Evolutionary conservation across 306 rosid species (phyloP).

Genomic region (Geum urbanum): DNA sequence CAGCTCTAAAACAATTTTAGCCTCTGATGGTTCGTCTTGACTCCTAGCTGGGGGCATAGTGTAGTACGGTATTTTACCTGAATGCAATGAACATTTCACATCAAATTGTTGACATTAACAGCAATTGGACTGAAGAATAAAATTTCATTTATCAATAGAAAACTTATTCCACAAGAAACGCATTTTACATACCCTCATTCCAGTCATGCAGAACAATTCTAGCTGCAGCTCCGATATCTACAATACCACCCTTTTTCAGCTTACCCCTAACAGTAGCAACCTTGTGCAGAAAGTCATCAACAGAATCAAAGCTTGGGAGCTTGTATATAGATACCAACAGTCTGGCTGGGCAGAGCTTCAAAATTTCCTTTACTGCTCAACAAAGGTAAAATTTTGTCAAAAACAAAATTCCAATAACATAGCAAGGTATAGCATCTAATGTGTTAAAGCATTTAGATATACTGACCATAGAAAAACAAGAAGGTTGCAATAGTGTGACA

Average conservation of each 20-base stretch:
- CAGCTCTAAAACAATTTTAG: constrained; percentile 60
- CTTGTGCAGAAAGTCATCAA: constrained; percentile 78
- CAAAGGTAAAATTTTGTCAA: constrained; percentile 15
- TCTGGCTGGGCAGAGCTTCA: constrained; percentile 71
- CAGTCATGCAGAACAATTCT: constrained; percentile 91
- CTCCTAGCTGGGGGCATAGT: constrained; percentile 81
- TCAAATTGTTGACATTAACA: neutral
- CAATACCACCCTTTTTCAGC: constrained; percentile 85
- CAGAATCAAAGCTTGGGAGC: constrained; percentile 72
- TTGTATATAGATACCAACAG: constrained; percentile 69
- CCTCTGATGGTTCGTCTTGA: constrained; percentile 66
- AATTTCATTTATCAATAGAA: neutral
- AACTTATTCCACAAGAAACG: neutral
- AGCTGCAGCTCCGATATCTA: constrained; percentile 76
- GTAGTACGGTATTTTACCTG: constrained; percentile 94
- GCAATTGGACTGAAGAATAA: no score
- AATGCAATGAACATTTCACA: constrained; percentile 12
- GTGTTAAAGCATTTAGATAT: neutral
- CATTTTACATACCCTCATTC: constrained; percentile 65
- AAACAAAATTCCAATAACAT: neutral
- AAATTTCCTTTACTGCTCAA: constrained; percentile 83
- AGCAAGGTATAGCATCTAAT: neutral
- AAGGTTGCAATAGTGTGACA: neutral
- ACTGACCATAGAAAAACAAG: neutral
- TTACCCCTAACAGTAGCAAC: constrained; percentile 88